Percentiles rank a stretch among this genome's conserved stretches.
Evolutionary conservation across 2,329 filamentous ascomycete species (phyloP).

Genomic region (Botryotinia narcissicola): DNA sequence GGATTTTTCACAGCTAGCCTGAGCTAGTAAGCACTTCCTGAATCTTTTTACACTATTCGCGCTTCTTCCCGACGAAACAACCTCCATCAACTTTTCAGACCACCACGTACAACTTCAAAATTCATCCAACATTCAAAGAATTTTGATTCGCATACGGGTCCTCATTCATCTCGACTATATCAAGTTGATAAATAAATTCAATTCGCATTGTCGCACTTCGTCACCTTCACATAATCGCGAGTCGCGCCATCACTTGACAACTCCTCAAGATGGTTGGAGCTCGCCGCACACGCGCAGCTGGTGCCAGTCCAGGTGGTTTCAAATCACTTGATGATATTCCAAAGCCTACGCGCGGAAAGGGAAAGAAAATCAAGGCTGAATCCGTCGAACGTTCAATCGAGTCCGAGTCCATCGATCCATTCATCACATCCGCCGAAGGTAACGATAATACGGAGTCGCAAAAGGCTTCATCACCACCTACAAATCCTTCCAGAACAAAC

Average conservation of each 20-base stretch:
- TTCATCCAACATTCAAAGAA: background rate
- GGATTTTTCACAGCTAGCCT: background rate
- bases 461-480: conserved; percentile 1
- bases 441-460: conserved; percentile 11
- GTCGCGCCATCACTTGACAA: conserved; percentile 5
- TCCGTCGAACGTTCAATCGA: conserved; percentile 6
- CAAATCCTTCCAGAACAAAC: conserved; percentile 2
- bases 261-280: conserved; percentile 9
- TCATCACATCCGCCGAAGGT: background rate
- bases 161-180: background rate
- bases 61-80: conserved; percentile 12
- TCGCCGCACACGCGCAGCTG: conserved; percentile 12
- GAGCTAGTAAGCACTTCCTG: background rate
- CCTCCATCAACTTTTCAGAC: conserved; percentile 9
- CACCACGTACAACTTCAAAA: background rate
- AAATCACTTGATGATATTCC: conserved; percentile 18
- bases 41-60: background rate
- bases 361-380: conserved; percentile 5
- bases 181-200: background rate
- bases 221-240: background rate
- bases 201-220: background rate
- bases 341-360: conserved; percentile 1
- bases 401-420: conserved; percentile 4
- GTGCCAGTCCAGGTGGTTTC: conserved; percentile 19
- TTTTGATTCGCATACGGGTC: background rate